phyloP scores from a whole-genome alignment of 192 early-diverging fungal species.

The Coemansia sp. region DNA sequence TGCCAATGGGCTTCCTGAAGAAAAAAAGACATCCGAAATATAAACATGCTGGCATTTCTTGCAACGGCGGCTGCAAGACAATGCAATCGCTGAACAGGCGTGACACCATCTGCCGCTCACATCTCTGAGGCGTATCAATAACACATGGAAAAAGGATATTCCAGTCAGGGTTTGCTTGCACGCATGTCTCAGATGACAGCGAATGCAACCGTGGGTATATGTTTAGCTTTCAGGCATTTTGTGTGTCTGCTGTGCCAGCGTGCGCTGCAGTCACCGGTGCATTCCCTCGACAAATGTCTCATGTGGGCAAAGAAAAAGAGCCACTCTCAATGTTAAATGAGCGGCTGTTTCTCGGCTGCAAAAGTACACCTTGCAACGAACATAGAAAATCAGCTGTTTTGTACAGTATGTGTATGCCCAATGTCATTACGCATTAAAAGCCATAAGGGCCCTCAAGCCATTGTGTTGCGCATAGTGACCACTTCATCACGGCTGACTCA shows the following conservation, averaged over 20 bases:
- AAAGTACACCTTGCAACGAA: neutral
- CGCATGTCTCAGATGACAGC: neutral
- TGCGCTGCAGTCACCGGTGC: neutral
- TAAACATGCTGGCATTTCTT: neutral
- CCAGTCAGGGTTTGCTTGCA: neutral
- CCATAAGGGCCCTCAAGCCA: neutral
- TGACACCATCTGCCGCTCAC: neutral
- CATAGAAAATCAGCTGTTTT: neutral
- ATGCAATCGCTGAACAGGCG: neutral
- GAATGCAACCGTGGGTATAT: neutral
- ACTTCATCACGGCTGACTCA: neutral
- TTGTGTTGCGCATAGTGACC: neutral
- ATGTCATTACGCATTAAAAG: neutral
- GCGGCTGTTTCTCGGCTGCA: neutral
- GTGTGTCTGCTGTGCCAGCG: neutral
- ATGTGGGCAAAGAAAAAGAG: neutral
- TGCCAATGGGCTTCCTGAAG: neutral
- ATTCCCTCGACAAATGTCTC: neutral
- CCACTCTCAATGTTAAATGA: neutral
- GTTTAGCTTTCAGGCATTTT: neutral
- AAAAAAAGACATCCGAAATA: too few relatives aligned
- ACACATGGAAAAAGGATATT: neutral
- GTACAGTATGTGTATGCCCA: neutral
- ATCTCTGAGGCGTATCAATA: neutral
- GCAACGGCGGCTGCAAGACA: neutral